Evolutionary conservation across 2,329 filamentous ascomycete species (phyloP), one percentile per base, ranked within the genome.

Genomic region (Sporothrix pseudoabietina): DNA sequence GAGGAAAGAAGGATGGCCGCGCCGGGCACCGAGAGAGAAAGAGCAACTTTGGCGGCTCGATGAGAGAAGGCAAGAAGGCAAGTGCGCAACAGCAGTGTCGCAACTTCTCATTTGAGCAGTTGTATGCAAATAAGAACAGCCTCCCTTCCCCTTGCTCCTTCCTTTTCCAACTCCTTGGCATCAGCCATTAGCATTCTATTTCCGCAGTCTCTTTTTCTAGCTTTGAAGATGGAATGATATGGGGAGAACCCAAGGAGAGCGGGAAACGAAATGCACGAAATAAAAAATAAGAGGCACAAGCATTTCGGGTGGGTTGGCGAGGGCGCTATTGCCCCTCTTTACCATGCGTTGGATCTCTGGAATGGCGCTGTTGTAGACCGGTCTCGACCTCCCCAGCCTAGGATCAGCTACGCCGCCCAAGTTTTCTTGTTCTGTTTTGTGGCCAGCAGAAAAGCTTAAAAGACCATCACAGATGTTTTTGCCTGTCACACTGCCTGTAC

Each of bases 301-400:
- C 65, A 68, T 68, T 66, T 68, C 26, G 65, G 65, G 47, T 35
- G 65, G 47, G 65, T 47, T 66, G 39, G 61, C 61, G 19, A 47
- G 39, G 44, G 8, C 65, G 14, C 41, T 35, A 68, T 35, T 44
- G 52, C 65, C 65, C 63, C 65, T 68, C 65, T 68, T 68, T 68
- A 32, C 41, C 44, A 30, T 10, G 39, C 41, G 16, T 30, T 16
- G 65, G 65, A 35, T 52, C 44, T n/a, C 35, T 63, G 32, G 35
- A 63, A 59, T 63, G 57, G 57, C 57, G 57, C n/a, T 19, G 12
- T 63, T 22, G 59, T 44, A 22, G 32, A 44, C 59, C 59, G 59
- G 59, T 63, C 35, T 63, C 59, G 59, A 63, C 59, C 59, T 39
- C 35, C 35, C 39, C 32, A 44, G 59, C 59, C 44, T n/a, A 19